Percentiles rank a stretch among this genome's conserved stretches.
Conservation (phyloP, 495 filamentous ascomycete genomes). For the Hypoxylon cercidicola region DNA sequence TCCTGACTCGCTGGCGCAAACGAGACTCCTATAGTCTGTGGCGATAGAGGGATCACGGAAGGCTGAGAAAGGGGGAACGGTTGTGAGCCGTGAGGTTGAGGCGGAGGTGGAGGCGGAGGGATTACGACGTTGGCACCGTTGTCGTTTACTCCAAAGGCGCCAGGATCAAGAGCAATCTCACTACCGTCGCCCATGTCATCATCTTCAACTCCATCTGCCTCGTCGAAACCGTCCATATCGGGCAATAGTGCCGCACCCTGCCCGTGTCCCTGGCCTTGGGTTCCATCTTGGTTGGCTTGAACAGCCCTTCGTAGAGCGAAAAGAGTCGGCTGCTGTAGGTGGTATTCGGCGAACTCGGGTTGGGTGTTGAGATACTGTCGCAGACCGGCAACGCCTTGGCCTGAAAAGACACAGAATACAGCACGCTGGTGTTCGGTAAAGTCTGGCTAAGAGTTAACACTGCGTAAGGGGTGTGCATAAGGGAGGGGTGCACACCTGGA, state of each 20-base stretch:
- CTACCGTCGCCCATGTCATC: constrained; percentile 57
- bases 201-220: constrained; percentile 53
- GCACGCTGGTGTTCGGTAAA: constrained; percentile 95
- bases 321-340: constrained; percentile 6
- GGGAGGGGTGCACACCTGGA: constrained; percentile 64
- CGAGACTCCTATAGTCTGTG: constrained; percentile 2
- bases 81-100: constrained; percentile 9
- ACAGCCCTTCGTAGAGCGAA: constrained; percentile 14
- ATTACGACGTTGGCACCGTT: constrained; percentile 18
- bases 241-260: constrained; percentile 18
- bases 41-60: constrained; percentile 9
- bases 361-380: constrained; percentile 78
- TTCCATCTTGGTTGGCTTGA: constrained; percentile 21
- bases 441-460: constrained; percentile 61
- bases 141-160: constrained; percentile 21
- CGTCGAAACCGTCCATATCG: constrained; percentile 49
- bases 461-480: background rate
- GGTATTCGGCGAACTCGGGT: constrained; percentile 44
- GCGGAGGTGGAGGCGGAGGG: constrained; percentile 31
- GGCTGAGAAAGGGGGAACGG: background rate
- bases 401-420: constrained; percentile 98
- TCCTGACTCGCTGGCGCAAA: background rate
- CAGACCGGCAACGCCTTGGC: constrained; percentile 79
- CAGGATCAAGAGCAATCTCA: constrained; percentile 53
- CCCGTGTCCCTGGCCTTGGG: constrained; percentile 24